Base-by-base conservation (phyloP, 2,329 filamentous ascomycete species). In the Penicillium nordicum region DNA sequence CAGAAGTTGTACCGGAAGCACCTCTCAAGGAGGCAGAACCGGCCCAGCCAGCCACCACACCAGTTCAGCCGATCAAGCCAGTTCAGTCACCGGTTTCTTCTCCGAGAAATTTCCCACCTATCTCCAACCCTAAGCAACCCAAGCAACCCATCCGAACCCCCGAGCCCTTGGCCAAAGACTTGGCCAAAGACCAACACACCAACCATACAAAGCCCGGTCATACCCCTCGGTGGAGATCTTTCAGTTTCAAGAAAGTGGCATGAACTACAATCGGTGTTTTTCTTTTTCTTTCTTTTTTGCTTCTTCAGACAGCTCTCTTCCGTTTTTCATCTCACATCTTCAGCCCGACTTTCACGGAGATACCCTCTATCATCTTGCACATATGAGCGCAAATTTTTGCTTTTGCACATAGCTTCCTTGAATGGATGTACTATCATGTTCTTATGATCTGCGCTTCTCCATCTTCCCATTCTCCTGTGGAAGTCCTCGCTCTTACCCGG, bases 371-470 rank as follows among this genome's bases (percentile, higher is more conserved):
- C 27, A 44, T 34, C 29, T 25, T 66, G 63, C 63, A 65, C 63
- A 66, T 66, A 63, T 40, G 36, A 63, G 56, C 57, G 46, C 60
- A 37, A 55, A 25, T 45, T 53, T 50, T 59, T 58, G 55, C 57
- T 63, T 59, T 60, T 67, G 67, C 68, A 72, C 66, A 72, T 70
- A 71, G 53, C 53, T 60, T 56, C 54, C 56, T 63, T 42, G 52
- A 51, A 43, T 61, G 60, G 59, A 68, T 72, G 66, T 71, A 70
- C 63, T 58, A 71, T 67, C 67, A 70, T 55, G 54, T 63, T 65
- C 59, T 55, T 57, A 58, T 43, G 50, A 59, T 55, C 53, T 54
- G 54, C 53, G 46, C 55, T 58, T 48, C 45, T n/a, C 46, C 53
- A 21, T 41, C 59, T 37, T 43, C 38, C 42, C 46, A 48, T 62